phyloP scores from a whole-genome alignment of 129 eudicot species.

The Centaurea solstitialis region DNA sequence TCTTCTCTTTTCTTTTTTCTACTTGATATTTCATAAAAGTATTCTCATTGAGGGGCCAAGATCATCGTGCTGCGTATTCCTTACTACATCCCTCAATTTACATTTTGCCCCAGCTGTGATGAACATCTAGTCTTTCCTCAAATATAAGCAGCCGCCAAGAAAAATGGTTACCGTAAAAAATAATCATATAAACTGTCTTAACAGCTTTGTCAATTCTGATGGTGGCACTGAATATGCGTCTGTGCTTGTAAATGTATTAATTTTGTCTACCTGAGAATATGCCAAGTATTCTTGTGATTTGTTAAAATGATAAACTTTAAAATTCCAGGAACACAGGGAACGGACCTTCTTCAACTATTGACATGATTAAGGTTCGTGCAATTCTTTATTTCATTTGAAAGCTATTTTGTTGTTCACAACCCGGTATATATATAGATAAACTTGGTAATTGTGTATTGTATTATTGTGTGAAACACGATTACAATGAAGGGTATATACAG shows the following conservation, averaged over 20 bases:
- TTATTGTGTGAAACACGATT: too few species aligned
- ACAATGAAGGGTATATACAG: too few species aligned
- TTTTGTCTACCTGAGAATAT: slow-evolving; percentile 8
- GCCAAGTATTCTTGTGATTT: slow-evolving; percentile 3
- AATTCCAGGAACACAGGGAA: slow-evolving; percentile 63
- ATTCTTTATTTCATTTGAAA: slow-evolving; percentile 8
- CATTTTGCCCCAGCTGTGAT: background rate
- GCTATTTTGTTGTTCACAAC: background rate
- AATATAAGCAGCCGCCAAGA: background rate
- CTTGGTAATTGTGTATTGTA: too few species aligned
- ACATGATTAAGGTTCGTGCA: slow-evolving; percentile 61
- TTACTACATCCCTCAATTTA: background rate
- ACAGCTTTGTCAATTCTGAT: background rate
- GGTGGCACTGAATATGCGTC: slow-evolving; percentile 10
- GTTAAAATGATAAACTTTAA: background rate
- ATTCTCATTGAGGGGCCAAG: background rate
- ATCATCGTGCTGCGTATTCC: background rate
- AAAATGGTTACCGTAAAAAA: background rate
- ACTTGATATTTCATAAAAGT: background rate
- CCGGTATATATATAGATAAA: slow-evolving; percentile 10
- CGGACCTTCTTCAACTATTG: slow-evolving; percentile 44
- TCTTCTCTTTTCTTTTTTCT: background rate
- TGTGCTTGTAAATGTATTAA: background rate
- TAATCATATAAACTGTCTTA: background rate
- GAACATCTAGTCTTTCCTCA: background rate